Evolutionary conservation across 805 yeast genomes (phyloP).

Genomic region (Metschnikowia continentalis): DNA sequence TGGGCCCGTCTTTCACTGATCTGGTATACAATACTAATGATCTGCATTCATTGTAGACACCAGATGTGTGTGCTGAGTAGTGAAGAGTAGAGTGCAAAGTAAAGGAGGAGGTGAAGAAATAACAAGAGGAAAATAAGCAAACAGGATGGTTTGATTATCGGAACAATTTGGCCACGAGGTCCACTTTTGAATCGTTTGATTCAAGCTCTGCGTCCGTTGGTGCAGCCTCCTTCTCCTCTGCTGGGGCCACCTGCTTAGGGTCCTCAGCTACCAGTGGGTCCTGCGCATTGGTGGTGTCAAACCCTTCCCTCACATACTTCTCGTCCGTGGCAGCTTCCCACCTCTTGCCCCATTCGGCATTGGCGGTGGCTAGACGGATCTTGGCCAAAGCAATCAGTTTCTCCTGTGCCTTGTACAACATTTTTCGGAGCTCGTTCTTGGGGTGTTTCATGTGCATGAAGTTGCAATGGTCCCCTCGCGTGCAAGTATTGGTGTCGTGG

Average conservation of each 20-base stretch:
- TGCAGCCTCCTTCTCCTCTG: neutral
- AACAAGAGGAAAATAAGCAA: too few relatives aligned
- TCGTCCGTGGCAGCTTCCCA: slow-evolving; percentile 16
- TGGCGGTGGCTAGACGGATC: slow-evolving; percentile 12
- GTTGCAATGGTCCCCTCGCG: slow-evolving; percentile 81
- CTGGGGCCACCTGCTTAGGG: neutral
- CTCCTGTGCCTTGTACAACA: slow-evolving; percentile 38
- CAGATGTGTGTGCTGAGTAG: too few relatives aligned
- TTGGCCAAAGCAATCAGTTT: slow-evolving; percentile 21
- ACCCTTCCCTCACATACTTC: slow-evolving; percentile 4
- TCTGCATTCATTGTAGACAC: too few relatives aligned
- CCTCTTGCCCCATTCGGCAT: slow-evolving; percentile 15
- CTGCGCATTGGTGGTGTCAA: neutral
- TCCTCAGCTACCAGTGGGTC: neutral
- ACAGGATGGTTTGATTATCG: neutral
- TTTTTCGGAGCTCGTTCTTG: slow-evolving; percentile 34
- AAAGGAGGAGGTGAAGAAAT: too few relatives aligned
- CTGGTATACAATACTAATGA: too few relatives aligned
- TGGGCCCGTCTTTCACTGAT: too few relatives aligned
- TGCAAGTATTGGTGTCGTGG: slow-evolving; percentile 59
- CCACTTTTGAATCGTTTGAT: slow-evolving; percentile 10
- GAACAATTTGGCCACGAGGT: slow-evolving; percentile 17
- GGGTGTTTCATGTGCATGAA: slow-evolving; percentile 77
- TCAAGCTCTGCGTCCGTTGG: neutral
- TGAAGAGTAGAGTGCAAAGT: too few relatives aligned